Percentiles rank a stretch among this genome's conserved stretches.
Conservation (phyloP, 2,329 filamentous ascomycete genomes). For the Curvularia lunata region DNA sequence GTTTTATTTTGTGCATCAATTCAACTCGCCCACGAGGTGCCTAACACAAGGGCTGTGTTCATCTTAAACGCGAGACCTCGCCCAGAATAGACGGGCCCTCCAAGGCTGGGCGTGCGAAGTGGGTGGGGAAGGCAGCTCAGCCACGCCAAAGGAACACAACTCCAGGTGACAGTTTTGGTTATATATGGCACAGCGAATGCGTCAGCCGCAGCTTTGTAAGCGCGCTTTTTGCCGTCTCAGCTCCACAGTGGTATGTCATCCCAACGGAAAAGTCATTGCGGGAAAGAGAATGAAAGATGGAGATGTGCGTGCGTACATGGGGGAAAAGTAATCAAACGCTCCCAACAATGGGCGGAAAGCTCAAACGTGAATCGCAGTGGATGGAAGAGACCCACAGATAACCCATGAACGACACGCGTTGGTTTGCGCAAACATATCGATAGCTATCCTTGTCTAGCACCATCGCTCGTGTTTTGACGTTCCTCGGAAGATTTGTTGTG, state of each 20-base stretch:
- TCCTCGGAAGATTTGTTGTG: not conserved
- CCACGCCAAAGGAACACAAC: not conserved
- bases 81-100: not conserved
- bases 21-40: not conserved
- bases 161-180: not conserved
- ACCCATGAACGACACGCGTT: conserved; percentile 15
- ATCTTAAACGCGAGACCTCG: not conserved
- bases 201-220: not conserved
- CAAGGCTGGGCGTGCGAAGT: not conserved
- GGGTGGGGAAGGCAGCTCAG: not conserved
- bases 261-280: not conserved
- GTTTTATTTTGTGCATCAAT: not conserved
- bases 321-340: not conserved
- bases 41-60: not conserved
- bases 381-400: conserved; percentile 6
- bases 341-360: not conserved
- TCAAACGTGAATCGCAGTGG: not conserved
- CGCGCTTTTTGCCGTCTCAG: not conserved
- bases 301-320: not conserved
- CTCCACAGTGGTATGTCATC: not conserved
- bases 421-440: conserved; percentile 3
- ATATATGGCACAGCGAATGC: not conserved
- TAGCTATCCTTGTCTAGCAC: not conserved
- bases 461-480: not conserved
- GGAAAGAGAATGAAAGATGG: not conserved